A percentile compares a stretch with the other conserved stretches of the same genome.
phyloP scores from a whole-genome alignment of 805 yeast species.

The Cephaloascus fragrans region DNA sequence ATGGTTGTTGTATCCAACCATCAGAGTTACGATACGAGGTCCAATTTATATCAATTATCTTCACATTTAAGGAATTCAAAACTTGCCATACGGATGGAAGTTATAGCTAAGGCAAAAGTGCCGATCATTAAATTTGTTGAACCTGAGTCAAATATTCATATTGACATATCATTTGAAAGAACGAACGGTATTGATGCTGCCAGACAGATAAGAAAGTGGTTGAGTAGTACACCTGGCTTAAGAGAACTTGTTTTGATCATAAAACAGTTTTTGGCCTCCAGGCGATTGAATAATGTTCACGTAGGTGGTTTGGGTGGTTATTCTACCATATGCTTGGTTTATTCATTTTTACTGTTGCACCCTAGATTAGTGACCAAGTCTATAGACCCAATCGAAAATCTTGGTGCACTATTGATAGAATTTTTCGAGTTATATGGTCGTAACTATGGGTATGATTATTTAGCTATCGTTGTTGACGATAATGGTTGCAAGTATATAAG shows the following conservation, averaged over 20 bases:
- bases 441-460: slow-evolving; percentile 75
- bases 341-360: slow-evolving; percentile 69
- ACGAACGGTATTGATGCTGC: slow-evolving; percentile 80
- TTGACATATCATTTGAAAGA: slow-evolving; percentile 87
- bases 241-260: slow-evolving; percentile 74
- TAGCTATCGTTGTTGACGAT: slow-evolving; percentile 55
- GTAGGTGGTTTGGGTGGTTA: slow-evolving; percentile 94
- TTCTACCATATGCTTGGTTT: slow-evolving; percentile 80
- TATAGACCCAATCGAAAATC: slow-evolving; percentile 59
- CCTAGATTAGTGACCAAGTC: slow-evolving; percentile 63
- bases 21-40: slow-evolving; percentile 51
- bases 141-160: slow-evolving; percentile 54
- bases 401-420: slow-evolving; percentile 82
- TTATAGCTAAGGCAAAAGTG: slow-evolving; percentile 82
- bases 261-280: slow-evolving; percentile 73
- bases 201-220: slow-evolving; percentile 65
- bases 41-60: slow-evolving; percentile 63
- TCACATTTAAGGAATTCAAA: slow-evolving; percentile 51
- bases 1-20: slow-evolving; percentile 68
- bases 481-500: slow-evolving; percentile 52
- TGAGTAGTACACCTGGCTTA: slow-evolving; percentile 62
- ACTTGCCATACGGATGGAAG: slow-evolving; percentile 68
- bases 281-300: slow-evolving; percentile 78
- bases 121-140: slow-evolving; percentile 92
- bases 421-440: slow-evolving; percentile 89